Evolutionary conservation across 2,329 filamentous ascomycete species (phyloP).

Genomic region (Fusarium sp.): DNA sequence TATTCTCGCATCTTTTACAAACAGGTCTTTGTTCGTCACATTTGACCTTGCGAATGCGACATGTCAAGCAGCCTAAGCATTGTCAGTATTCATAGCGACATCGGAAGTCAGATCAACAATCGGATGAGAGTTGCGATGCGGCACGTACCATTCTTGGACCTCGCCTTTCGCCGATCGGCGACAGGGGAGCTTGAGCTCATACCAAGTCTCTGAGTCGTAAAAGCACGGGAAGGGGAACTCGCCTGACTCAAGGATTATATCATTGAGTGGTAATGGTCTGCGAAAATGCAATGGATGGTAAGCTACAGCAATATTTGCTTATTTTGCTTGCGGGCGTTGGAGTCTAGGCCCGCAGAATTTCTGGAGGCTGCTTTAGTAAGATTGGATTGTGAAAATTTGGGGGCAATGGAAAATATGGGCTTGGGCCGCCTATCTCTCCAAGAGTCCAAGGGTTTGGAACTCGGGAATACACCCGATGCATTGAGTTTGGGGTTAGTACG

Average conservation of each 20-base stretch:
- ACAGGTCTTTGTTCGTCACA: constrained; percentile 39
- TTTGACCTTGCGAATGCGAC: constrained; percentile 44
- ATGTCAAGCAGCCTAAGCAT: constrained; percentile 36
- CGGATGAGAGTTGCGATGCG: background rate
- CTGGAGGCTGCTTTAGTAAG: background rate
- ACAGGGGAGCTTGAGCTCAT: constrained; percentile 14
- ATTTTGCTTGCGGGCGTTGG: background rate
- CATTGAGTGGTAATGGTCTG: background rate
- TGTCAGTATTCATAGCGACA: background rate
- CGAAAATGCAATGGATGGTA: background rate
- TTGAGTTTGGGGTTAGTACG: constrained; percentile 3
- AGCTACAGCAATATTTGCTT: background rate
- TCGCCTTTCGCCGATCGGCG: constrained; percentile 30
- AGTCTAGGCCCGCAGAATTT: background rate
- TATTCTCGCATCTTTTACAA: constrained; percentile 36
- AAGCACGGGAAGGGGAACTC: background rate
- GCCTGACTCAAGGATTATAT: constrained; percentile 5
- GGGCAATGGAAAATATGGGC: background rate
- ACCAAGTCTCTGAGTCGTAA: constrained; percentile 7
- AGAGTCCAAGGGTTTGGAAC: no score
- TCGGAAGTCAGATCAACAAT: background rate
- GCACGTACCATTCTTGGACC: constrained; percentile 41
- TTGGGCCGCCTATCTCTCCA: background rate
- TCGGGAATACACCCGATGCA: background rate
- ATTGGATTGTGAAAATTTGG: background rate